A percentile compares a stretch with the other conserved stretches of the same genome.
Conservation (phyloP, 1,139 yeast species). For the Lizanozyma gosingica region DNA sequence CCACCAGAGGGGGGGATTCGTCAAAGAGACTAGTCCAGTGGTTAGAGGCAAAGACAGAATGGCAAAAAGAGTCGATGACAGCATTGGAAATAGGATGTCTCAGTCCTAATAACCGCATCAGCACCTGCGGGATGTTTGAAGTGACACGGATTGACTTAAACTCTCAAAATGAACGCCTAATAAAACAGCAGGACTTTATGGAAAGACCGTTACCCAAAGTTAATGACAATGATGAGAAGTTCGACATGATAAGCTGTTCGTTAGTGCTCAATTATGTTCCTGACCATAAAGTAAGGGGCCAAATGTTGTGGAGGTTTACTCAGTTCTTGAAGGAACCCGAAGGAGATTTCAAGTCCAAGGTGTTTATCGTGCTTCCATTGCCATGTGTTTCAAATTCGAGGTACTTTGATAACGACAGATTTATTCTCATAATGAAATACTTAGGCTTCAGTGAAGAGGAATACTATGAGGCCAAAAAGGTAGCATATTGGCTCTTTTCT, state of each 20-base stretch:
- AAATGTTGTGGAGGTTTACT: constrained; percentile 59
- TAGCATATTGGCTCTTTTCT: constrained; percentile 68
- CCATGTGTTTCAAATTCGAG: constrained; percentile 83
- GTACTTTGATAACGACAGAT: constrained; percentile 45
- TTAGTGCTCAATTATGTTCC: constrained; percentile 86
- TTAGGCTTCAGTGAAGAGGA: constrained; percentile 48
- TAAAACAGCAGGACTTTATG: constrained; percentile 78
- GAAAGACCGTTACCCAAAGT: constrained; percentile 54
- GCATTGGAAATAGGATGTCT: constrained; percentile 83
- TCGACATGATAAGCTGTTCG: constrained; percentile 70
- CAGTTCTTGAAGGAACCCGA: constrained; percentile 40
- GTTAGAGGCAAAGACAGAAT: constrained; percentile 29
- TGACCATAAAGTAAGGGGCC: constrained; percentile 59
- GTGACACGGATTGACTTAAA: constrained; percentile 70
- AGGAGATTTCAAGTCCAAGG: constrained; percentile 16
- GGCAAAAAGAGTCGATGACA: constrained; percentile 6
- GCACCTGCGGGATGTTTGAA: constrained; percentile 42
- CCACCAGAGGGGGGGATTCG: constrained; percentile 81
- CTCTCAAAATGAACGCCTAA: constrained; percentile 61
- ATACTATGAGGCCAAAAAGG: constrained; percentile 56
- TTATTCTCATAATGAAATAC: constrained; percentile 39
- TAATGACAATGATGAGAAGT: constrained; percentile 29
- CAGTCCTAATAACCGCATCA: constrained; percentile 59
- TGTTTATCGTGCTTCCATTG: constrained; percentile 78
- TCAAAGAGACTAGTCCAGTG: constrained; percentile 67